Evolutionary conservation across 1,284 basidiomycete genomes (phyloP), one percentile per base, ranked within the genome.

Genomic region (Apiotrichum domesticum): DNA sequence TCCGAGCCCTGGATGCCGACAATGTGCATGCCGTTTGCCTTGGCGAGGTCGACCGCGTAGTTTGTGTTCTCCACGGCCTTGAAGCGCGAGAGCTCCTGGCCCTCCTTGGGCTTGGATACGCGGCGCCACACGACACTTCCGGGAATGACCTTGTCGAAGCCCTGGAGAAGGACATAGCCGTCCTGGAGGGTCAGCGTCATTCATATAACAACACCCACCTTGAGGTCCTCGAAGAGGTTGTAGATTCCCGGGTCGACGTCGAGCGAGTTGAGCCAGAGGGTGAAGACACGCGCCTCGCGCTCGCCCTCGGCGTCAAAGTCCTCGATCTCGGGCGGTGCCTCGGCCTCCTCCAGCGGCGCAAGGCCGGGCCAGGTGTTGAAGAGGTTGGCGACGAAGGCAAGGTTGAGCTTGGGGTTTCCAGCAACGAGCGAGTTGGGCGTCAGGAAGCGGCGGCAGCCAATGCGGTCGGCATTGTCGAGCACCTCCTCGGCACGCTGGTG

Each of bases 251-350:
- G 95, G 53, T 98, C 92, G 60, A 98, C 95, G 63, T 91, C 91
- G 53, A 98, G 83, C 41, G 88, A 91, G 81, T 98, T 98, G 65
- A 98, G 83, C 95, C 95, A 98, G 33, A 98, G 84, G 0, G 90
- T 98, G 73, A 98, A 98, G 37, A 95, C 95, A 45, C 95, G 85
- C 4, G 95, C 95, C 77, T 98, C 95, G 54, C 95, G 85, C 77
- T 98, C 95, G 61, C 95, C 95, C 77, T 98, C 95, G 1, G 95
- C 94, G 66, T 98, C 95, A 74, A 98, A 98, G 79, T 98, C 96
- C 72, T 98, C 95, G 43, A 98, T 85, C 6, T 83, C 85, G 47
- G 80, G 79, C 0, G 82, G 81, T 11, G 70, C 89, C 85, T 93
- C 80, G 15, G 79, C 85, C 72, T 94, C 92, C 69, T 96, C 91